A percentile compares a stretch with the other conserved stretches of the same genome.
phyloP scores from a whole-genome alignment of 352 stramenopile species.

The Pythium graminicola region DNA sequence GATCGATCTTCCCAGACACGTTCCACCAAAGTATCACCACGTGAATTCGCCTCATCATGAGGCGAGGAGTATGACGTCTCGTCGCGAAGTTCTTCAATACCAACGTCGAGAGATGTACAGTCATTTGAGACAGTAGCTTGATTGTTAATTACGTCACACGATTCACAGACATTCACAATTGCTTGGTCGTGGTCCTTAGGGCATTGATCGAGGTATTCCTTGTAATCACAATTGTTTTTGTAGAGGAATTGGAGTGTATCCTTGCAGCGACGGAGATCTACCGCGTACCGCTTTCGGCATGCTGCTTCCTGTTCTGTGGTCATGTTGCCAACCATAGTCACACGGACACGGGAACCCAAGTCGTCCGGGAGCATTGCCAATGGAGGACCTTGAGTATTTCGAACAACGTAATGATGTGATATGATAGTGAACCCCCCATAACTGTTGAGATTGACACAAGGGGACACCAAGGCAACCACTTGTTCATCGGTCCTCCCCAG shows the following conservation, averaged over 20 bases:
- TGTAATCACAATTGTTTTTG: constrained; percentile 5
- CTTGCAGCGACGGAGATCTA: background rate
- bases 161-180: too few species aligned
- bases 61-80: constrained; percentile 6
- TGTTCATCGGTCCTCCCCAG: constrained; percentile 9
- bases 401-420: constrained; percentile 22
- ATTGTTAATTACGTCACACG: too few species aligned
- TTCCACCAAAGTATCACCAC: background rate
- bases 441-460: constrained; percentile 13
- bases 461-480: constrained; percentile 6
- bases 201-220: background rate
- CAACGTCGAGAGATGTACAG: background rate
- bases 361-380: constrained; percentile 3
- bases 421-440: constrained; percentile 17
- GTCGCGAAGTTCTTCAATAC: background rate
- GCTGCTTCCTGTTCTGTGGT: constrained; percentile 3
- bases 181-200: background rate
- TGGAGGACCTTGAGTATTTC: constrained; percentile 17
- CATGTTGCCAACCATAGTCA: constrained; percentile 10
- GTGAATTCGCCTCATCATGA: too few species aligned
- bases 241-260: background rate
- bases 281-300: background rate
- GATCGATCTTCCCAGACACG: constrained; percentile 4
- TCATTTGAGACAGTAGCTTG: too few species aligned
- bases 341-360: background rate